A percentile compares a stretch with the other conserved stretches of the same genome.
Evolutionary conservation across 1,139 yeast genomes (phyloP).

Genomic region (Diutina rugosa): DNA sequence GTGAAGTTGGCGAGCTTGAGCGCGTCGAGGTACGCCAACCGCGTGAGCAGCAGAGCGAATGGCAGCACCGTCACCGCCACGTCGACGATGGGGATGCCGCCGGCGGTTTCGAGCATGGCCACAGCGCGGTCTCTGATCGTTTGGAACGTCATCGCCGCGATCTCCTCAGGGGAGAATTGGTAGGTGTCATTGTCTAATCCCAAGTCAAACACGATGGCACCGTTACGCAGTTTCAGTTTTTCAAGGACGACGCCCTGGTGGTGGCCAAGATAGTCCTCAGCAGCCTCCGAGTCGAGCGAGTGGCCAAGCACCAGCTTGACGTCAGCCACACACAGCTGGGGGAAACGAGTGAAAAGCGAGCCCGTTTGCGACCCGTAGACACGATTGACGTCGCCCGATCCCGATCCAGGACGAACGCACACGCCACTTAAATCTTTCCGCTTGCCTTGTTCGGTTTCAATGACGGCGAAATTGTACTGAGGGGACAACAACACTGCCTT

Average conservation of each 20-base stretch:
- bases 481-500: conserved; percentile 90
- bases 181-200: conserved; percentile 30
- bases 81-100: conserved; percentile 19
- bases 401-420: conserved; percentile 35
- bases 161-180: conserved; percentile 50
- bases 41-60: conserved; percentile 48
- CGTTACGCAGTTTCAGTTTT: conserved; percentile 23
- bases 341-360: conserved; percentile 60
- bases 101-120: conserved; percentile 16
- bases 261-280: conserved; percentile 28
- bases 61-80: conserved; percentile 72
- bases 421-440: conserved; percentile 79
- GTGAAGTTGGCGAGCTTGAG: conserved; percentile 56
- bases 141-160: conserved; percentile 69
- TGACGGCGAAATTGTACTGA: conserved; percentile 75
- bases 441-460: conserved; percentile 81
- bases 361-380: conserved; percentile 70
- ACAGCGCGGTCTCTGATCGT: conserved; percentile 58
- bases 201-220: conserved; percentile 44
- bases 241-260: conserved; percentile 55
- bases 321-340: conserved; percentile 54
- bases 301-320: conserved; percentile 64
- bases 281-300: conserved; percentile 32
- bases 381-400: conserved; percentile 45
- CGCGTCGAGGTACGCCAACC: conserved; percentile 63